Evolutionary conservation across 306 rosid species (phyloP).

Genomic region (Vigna angularis): DNA sequence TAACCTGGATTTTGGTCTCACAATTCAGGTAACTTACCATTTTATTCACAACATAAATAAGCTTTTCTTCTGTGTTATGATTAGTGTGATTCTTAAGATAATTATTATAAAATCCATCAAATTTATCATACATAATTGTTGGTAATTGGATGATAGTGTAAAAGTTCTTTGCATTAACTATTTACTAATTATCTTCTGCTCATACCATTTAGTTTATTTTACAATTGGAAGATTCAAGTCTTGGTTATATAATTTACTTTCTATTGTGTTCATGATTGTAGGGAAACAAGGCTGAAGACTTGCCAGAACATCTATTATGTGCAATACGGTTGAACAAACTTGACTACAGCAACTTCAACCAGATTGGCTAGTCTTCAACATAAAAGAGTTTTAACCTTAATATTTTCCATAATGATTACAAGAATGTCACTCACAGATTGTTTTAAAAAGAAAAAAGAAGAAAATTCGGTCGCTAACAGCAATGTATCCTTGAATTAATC

Average conservation of each 20-base stretch:
- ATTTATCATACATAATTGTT: background rate
- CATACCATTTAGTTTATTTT: background rate
- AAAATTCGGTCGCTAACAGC: slow-evolving; percentile 23
- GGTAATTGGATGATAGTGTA: background rate
- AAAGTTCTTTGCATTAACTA: background rate
- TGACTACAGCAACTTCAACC: slow-evolving; percentile 62
- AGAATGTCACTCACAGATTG: slow-evolving; percentile 30
- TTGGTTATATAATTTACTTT: slow-evolving; percentile 30
- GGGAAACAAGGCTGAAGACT: slow-evolving; percentile 90
- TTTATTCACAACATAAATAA: slow-evolving; percentile 21
- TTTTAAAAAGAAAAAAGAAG: slow-evolving; percentile 7
- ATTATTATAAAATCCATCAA: background rate
- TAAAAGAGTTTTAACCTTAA: slow-evolving; percentile 23
- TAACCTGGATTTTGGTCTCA: slow-evolving; percentile 82
- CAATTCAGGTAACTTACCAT: slow-evolving; percentile 77
- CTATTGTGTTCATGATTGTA: slow-evolving; percentile 40
- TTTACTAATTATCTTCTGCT: background rate
- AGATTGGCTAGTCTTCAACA: slow-evolving; percentile 46
- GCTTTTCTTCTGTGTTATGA: background rate
- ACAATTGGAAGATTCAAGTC: slow-evolving; percentile 8
- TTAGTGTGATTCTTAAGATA: background rate
- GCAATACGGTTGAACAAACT: slow-evolving; percentile 77
- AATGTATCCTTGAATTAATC: slow-evolving; percentile 35
- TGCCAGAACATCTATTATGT: slow-evolving; percentile 84
- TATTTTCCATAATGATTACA: slow-evolving; percentile 20